These are phyloP conservation scores for Saururus chinensis DNA, from an alignment of 164 flowering plant genomes.

Conservation along the genomic window DNA sequence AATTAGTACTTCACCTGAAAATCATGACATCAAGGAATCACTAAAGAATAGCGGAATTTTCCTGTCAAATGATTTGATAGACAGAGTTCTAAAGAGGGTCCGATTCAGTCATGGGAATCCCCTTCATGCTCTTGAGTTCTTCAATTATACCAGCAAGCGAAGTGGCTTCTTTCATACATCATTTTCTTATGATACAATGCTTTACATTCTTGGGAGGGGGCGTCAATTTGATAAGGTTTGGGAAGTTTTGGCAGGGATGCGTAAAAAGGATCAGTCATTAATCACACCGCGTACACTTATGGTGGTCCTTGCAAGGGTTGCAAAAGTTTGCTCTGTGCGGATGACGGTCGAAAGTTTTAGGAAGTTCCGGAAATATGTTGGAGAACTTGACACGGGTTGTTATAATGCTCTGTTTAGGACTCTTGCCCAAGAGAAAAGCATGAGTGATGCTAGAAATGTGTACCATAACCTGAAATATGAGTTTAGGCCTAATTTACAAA, in stretches of 20 bases:
- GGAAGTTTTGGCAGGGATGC: constrained; percentile 50
- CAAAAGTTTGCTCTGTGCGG: constrained; percentile 72
- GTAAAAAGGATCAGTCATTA: constrained; percentile 42
- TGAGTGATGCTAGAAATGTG: constrained; percentile 80
- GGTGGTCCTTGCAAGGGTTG: constrained; percentile 63
- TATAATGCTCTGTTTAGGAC: constrained; percentile 72
- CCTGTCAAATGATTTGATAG: constrained; percentile 58
- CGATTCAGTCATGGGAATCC: constrained; percentile 75
- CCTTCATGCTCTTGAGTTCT: constrained; percentile 54
- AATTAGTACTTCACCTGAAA: constrained; percentile 25
- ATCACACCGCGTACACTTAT: constrained; percentile 52
- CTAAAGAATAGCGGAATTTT: constrained; percentile 33
- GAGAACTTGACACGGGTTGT: constrained; percentile 39
- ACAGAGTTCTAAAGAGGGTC: constrained; percentile 57
- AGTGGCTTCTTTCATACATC: constrained; percentile 59
- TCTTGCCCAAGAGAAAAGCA: constrained; percentile 89
- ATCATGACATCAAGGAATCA: constrained; percentile 29
- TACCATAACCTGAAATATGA: constrained; percentile 61
- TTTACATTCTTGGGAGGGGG: constrained; percentile 60
- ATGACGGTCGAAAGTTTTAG: constrained; percentile 62
- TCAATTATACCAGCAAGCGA: constrained; percentile 25
- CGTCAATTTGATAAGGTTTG: constrained; percentile 49
- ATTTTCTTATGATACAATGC: constrained; percentile 60
- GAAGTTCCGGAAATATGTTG: constrained; percentile 39
- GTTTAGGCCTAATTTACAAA: constrained; percentile 54